These are phyloP conservation scores for Sequoia sempervirens DNA, from an alignment of 75 land plant genomes.

Conservation along the genomic window DNA sequence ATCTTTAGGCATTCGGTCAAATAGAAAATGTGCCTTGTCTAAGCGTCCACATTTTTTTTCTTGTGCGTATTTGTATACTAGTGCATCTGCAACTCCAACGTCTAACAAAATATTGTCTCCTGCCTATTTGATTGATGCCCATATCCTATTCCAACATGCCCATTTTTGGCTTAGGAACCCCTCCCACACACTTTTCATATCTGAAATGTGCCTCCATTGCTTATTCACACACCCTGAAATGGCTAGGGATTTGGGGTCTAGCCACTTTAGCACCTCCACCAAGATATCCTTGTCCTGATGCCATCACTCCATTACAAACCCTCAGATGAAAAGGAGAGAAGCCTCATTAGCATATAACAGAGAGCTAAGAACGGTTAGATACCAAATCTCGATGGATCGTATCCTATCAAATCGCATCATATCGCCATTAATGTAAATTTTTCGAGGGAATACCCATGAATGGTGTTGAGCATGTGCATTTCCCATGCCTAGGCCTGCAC, in stretches of 20 bases:
- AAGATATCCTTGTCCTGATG: constrained; percentile 32
- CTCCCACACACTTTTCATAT: constrained; percentile 56
- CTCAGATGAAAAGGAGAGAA: neutral
- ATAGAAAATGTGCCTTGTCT: no score
- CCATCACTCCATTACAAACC: neutral
- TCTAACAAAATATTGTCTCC: no score
- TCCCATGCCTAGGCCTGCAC: no score
- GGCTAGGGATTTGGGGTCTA: constrained; percentile 51
- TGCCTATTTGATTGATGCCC: no score
- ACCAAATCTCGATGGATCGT: neutral
- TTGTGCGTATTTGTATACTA: no score
- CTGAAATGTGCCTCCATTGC: constrained; percentile 39
- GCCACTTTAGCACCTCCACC: constrained; percentile 36
- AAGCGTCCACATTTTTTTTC: no score
- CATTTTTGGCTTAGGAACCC: no score
- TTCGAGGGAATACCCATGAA: neutral
- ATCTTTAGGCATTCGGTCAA: no score
- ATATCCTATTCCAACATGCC: no score
- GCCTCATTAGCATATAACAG: neutral
- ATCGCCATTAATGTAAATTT: neutral
- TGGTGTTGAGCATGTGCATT: no score
- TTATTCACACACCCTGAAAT: constrained; percentile 58
- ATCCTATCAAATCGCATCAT: neutral
- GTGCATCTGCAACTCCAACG: no score
- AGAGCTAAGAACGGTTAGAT: neutral